Percentiles rank a stretch among this genome's conserved stretches.
Conservation (phyloP, 2,329 filamentous ascomycete genomes). For the Colletotrichum magnum region DNA sequence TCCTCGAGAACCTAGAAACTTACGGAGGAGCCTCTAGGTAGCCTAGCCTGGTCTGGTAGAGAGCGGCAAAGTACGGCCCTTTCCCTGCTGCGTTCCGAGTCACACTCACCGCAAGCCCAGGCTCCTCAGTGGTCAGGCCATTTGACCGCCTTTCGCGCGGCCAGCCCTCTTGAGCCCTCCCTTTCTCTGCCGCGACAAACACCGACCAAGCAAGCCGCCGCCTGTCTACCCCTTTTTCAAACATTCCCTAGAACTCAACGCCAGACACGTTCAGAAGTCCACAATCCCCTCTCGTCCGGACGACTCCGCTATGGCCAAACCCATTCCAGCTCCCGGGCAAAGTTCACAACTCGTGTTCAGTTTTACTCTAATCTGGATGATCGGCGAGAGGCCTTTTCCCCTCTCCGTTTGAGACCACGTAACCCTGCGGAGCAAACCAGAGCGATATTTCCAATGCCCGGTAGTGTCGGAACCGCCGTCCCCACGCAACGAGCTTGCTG, state of each 20-base stretch:
- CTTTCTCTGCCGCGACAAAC: neutral
- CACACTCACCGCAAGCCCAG: constrained; percentile 19
- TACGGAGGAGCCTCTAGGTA: no score
- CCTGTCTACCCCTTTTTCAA: neutral
- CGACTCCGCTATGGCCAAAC: no score
- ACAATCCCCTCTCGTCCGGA: no score
- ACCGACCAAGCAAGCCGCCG: neutral
- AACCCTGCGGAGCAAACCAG: neutral
- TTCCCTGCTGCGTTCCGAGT: neutral
- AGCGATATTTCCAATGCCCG: neutral
- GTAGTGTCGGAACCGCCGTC: constrained; percentile 4
- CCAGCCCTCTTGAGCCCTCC: neutral
- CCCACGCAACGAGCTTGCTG: neutral
- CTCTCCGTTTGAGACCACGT: neutral
- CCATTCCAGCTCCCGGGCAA: neutral
- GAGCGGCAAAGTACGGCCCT: neutral
- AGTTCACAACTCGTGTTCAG: neutral
- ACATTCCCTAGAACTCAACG: neutral
- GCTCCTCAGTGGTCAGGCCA: constrained; percentile 1
- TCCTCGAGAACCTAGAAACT: neutral
- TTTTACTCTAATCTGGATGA: neutral
- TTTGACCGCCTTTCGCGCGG: constrained; percentile 1
- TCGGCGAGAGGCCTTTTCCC: no score
- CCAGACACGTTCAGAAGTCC: neutral
- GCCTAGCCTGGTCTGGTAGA: neutral